Evolutionary conservation across 306 rosid species (phyloP), one percentile per base, ranked within the genome.

Genomic region (Fagus crenata): DNA sequence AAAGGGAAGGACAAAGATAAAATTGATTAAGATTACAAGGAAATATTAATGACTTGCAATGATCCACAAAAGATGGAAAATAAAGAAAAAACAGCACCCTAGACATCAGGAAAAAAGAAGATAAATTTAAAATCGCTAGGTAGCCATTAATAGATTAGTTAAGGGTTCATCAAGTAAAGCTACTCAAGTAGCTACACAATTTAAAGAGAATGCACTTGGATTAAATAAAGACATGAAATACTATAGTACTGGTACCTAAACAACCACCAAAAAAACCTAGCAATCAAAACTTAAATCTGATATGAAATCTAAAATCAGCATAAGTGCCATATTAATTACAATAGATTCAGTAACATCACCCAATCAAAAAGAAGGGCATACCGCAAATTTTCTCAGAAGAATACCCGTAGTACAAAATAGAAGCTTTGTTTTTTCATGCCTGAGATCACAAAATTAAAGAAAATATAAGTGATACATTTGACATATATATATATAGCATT

Each of bases 351-450:
- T 51, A 73, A 77, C 61, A 59, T 2, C 49, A 77, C 35, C 64
- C 56, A 68, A 74, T 61, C 49, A 73, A 69, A 65, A 42, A 53
- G 53, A 77, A 68, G 41, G 70, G 67, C 88, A 33, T 84, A 93
- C 98, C 96, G 81, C 84, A 39, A 94, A 83, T 90, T 88, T 89
- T 86, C 98, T 92, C 82, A 94, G 79, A 84, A 94, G 96, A 81
- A 94, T 90, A 80, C 98, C 98, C 2, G 98, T 94, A 7, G 98
- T 94, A 75, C 98, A 94, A 80, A 94, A 92, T 3, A 94, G 85
- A 83, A 94, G 98, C 89, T 89, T 92, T 77, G 98, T 94, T 81
- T 81, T 87, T 68, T 86, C 97, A 81, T 85, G 92, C 93, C 97
- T 93, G 86, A 49, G 67, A 86, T 64, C 55, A 80, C 69, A 59